Conservation (phyloP, 768 basidiomycete genomes). For the Collybiopsis confluens region DNA sequence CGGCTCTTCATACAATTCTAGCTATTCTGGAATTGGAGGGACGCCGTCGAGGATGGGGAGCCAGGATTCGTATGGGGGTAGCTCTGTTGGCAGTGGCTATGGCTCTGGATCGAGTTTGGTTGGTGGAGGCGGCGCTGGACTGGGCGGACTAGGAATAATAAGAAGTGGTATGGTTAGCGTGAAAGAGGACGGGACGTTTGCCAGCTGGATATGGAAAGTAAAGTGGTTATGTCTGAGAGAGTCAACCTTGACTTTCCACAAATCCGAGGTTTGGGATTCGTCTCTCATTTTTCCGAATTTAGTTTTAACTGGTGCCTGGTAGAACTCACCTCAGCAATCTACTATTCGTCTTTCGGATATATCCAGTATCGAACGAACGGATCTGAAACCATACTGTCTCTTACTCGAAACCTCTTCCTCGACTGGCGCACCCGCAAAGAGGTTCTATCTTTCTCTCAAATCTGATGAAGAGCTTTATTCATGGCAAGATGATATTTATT, state of each 20-base stretch:
- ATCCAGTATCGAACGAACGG: slow-evolving; percentile 83
- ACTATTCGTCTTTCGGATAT: slow-evolving; percentile 73
- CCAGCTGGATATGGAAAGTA: slow-evolving; percentile 87
- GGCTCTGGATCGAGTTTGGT: too few relatives aligned
- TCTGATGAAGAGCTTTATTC: slow-evolving; percentile 96
- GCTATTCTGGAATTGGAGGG: slow-evolving; percentile 81
- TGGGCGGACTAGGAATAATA: slow-evolving; percentile 39
- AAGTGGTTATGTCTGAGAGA: slow-evolving; percentile 89
- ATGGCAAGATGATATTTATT: slow-evolving; percentile 97
- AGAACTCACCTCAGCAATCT: slow-evolving; percentile 56
- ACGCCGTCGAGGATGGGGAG: slow-evolving; percentile 52
- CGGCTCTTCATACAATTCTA: slow-evolving; percentile 55
- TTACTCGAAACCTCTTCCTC: slow-evolving; percentile 57
- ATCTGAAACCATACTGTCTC: slow-evolving; percentile 92
- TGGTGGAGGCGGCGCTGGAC: not conserved
- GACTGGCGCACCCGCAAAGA: slow-evolving; percentile 54
- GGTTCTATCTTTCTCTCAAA: slow-evolving; percentile 78
- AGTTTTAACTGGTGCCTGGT: not conserved
- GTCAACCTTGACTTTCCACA: slow-evolving; percentile 75
- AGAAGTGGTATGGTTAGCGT: slow-evolving; percentile 74
- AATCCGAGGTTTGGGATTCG: slow-evolving; percentile 69
- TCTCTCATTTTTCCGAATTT: not conserved
- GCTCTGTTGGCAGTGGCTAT: slow-evolving; percentile 23
- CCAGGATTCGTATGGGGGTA: slow-evolving; percentile 20
- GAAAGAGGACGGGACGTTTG: slow-evolving; percentile 88